These are phyloP conservation scores for Byssoonygena ceratinophila DNA, from an alignment of 2,329 filamentous ascomycete species.

Conservation along the genomic window DNA sequence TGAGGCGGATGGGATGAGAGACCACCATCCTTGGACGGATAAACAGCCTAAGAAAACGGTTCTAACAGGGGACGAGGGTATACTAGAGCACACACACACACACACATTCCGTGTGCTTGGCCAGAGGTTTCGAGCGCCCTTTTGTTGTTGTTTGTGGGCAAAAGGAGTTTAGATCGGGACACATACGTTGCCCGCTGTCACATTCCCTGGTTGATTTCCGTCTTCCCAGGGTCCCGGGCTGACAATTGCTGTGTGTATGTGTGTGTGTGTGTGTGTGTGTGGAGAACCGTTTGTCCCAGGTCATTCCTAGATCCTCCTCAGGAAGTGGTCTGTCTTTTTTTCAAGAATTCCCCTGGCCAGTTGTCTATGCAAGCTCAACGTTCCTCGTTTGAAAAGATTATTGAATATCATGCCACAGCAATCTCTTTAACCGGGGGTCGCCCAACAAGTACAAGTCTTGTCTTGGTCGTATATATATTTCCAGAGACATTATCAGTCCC, in stretches of 20 bases:
- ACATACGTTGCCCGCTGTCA: background rate
- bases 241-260: background rate
- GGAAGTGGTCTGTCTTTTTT: too few relatives aligned
- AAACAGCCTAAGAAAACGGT: background rate
- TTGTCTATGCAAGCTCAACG: too few relatives aligned
- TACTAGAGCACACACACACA: too few relatives aligned
- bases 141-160: background rate
- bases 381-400: too few relatives aligned
- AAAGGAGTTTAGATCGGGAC: background rate
- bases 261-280: too few relatives aligned
- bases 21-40: background rate
- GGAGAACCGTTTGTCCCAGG: too few relatives aligned
- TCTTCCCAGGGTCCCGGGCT: background rate
- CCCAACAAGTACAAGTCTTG: too few relatives aligned
- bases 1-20: background rate
- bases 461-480: too few relatives aligned
- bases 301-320: too few relatives aligned
- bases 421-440: too few relatives aligned
- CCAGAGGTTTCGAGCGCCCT: background rate
- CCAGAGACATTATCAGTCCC: background rate
- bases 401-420: too few relatives aligned
- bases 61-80: background rate
- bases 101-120: background rate
- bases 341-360: too few relatives aligned
- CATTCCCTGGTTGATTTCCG: background rate